Conservation (phyloP, 78 protist genomes). For the Reticulomyxa filosa region DNA sequence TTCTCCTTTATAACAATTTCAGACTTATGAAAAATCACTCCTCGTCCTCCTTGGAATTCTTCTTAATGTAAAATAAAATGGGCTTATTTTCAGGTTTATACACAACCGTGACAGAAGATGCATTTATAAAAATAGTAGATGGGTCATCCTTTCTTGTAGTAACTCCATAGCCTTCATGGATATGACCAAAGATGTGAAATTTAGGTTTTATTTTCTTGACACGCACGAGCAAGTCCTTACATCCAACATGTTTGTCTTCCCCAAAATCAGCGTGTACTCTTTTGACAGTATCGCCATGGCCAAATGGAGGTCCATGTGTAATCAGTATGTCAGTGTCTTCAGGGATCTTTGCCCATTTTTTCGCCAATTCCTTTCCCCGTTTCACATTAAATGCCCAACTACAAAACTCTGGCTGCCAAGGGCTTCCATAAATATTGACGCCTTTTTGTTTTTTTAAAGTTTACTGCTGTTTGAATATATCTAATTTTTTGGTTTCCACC, state of each 20-base stretch:
- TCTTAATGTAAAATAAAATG: conserved; percentile 23
- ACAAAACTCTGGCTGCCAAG: conserved; percentile 27
- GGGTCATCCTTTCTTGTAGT: conserved; percentile 33
- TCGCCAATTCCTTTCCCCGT: conserved; percentile 9
- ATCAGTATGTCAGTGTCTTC: conserved; percentile 24
- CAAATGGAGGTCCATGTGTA: conserved; percentile 45
- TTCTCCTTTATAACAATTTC: too few relatives aligned
- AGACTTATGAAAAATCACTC: too few relatives aligned
- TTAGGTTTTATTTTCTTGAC: conserved; percentile 1
- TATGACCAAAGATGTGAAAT: conserved; percentile 28
- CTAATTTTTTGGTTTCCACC: not conserved
- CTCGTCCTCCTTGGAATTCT: too few relatives aligned
- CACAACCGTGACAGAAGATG: conserved; percentile 15
- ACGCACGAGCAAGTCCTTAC: conserved; percentile 22
- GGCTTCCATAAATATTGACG: conserved; percentile 32
- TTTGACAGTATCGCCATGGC: conserved; percentile 24
- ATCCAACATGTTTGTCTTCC: conserved; percentile 5
- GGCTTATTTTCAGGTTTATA: conserved; percentile 14
- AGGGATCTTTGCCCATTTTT: conserved; percentile 26
- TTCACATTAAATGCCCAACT: conserved; percentile 31
- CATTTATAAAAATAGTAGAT: conserved; percentile 19
- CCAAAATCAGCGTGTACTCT: not conserved
- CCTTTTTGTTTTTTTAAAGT: not conserved
- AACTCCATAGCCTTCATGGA: conserved; percentile 35
- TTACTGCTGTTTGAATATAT: not conserved